Evolutionary conservation across 768 basidiomycete species (phyloP), one percentile per base, ranked within the genome.

Genomic region (Mycena metata): DNA sequence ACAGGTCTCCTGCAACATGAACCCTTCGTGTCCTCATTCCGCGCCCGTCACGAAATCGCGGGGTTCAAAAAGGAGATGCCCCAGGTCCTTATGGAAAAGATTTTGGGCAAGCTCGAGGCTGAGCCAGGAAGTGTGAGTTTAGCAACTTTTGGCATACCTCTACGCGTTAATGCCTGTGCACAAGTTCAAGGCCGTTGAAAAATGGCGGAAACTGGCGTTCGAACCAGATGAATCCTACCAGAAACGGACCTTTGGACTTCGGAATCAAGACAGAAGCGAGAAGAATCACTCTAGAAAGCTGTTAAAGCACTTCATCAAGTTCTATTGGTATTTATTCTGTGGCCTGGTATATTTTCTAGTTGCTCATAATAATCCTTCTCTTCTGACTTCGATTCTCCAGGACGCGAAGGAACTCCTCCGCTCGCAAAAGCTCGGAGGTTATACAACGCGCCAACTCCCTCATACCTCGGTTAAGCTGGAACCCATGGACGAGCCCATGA

Each of bases 271-370:
- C 19, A 9, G 19, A 15, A 19, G 11, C 23, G 5, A 30, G 8
- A 24, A 30, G 8, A 24, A 26, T n/a, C 13, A 24, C 36, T 11
- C 6, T 42, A 12, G 19, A n/a, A 59, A 51, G 35, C 23, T 23
- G 2, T 15, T 47, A 26, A 63, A 36, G 1, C 52, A 17, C 21
- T 75, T 74, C 36, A 69, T 71, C 21, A 35, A 66, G n/a, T 74
- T 73, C 39, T 75, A 70, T 39, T 76, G 75, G 74, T 50, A 57
- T 23, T 39, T 74, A 21, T 67, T 33, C 46, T 26, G 59, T 19
- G 35, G 59, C 9, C 60, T 46, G 58, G 60, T 70, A n/a, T 42
- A 42, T 60, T 3, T 52, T 3, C 4, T 12, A 42, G 9, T 10
- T 42, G 17, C 30, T 3, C 30, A 10, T 1, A 41, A 13, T 16